Evolutionary conservation across 2,329 filamentous ascomycete species (phyloP).

Genomic region (Ophiostoma pallidulum): DNA sequence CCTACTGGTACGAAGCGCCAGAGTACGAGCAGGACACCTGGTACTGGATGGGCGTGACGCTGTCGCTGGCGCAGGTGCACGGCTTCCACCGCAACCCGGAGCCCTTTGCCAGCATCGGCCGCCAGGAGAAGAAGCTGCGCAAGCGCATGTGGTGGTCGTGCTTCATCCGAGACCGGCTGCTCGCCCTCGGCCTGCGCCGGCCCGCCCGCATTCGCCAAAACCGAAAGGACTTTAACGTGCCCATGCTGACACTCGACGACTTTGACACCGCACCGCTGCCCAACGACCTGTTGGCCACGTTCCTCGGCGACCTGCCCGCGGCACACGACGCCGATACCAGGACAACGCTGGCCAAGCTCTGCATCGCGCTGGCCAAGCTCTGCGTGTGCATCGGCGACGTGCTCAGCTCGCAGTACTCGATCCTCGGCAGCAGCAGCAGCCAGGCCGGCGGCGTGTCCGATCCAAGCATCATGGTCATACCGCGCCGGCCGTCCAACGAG

Average conservation of each 20-base stretch:
- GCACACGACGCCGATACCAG: neutral
- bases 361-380: neutral
- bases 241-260: neutral
- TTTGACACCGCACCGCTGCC: neutral
- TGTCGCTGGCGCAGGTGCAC: constrained; percentile 32
- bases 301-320: neutral
- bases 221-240: neutral
- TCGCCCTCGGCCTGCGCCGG: neutral
- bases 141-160: constrained; percentile 6
- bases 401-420: neutral
- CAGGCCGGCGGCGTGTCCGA: too few species aligned
- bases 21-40: constrained; percentile 33
- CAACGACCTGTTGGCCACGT: neutral
- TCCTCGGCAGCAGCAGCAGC: neutral
- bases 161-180: constrained; percentile 1
- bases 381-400: neutral
- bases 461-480: neutral
- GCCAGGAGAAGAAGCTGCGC: neutral
- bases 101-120: neutral
- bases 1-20: constrained; percentile 31
- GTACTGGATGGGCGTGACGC: constrained; percentile 36
- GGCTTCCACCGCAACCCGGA: constrained; percentile 28
- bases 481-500: neutral
- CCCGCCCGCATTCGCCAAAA: neutral
- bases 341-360: neutral